These are phyloP conservation scores for Wickerhamiella spandovensis DNA, from an alignment of 805 yeast genomes.

Conservation along the genomic window DNA sequence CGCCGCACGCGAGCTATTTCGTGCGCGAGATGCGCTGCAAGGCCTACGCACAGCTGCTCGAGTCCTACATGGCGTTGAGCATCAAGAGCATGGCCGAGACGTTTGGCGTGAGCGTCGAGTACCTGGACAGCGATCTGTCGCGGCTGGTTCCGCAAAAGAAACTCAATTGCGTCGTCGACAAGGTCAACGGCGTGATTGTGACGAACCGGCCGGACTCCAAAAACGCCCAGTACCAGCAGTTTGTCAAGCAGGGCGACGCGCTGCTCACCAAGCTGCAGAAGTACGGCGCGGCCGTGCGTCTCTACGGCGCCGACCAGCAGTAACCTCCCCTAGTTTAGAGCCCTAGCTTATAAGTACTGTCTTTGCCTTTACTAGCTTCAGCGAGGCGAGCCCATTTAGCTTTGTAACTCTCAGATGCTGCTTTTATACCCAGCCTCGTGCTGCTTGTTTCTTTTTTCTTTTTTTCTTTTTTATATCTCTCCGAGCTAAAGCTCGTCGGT, in stretches of 20 bases:
- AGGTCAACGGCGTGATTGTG: constrained; percentile 83
- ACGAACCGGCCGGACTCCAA: constrained; percentile 95
- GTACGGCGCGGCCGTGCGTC: constrained; percentile 92
- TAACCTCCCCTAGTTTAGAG: too few relatives aligned
- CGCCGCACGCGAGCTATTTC: constrained; percentile 69
- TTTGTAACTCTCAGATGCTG: too few relatives aligned
- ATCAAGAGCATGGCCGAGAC: constrained; percentile 87
- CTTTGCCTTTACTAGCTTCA: too few relatives aligned
- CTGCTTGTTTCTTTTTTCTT: too few relatives aligned
- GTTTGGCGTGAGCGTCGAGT: constrained; percentile 79
- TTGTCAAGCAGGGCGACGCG: constrained; percentile 86
- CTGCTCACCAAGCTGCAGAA: constrained; percentile 88
- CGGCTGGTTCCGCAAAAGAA: constrained; percentile 87
- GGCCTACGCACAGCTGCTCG: constrained; percentile 87
- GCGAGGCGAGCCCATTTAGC: too few relatives aligned
- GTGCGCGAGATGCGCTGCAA: constrained; percentile 88
- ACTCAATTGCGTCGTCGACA: constrained; percentile 88
- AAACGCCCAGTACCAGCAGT: constrained; percentile 78
- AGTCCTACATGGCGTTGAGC: constrained; percentile 83
- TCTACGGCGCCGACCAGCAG: constrained; percentile 53
- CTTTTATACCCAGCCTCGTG: too few relatives aligned
- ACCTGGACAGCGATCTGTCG: constrained; percentile 73
- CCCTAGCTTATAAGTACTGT: too few relatives aligned
- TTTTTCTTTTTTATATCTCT: too few relatives aligned
- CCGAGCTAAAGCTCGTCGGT: too few relatives aligned